phyloP scores from a whole-genome alignment of 192 early-diverging fungal genomes.

The Obelidium mucronatum region DNA sequence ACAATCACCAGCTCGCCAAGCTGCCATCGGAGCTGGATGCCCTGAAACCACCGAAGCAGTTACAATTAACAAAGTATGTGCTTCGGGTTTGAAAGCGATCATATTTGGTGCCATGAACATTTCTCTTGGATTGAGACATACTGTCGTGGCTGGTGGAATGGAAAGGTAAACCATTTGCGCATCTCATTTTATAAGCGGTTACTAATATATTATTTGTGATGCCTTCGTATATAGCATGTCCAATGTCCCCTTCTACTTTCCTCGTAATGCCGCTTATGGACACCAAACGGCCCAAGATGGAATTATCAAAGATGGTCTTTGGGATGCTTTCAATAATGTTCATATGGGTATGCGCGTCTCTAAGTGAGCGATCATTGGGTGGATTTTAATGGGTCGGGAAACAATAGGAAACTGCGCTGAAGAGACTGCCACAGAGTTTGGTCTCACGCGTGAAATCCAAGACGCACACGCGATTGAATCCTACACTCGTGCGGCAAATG shows the following conservation, averaged over 20 bases:
- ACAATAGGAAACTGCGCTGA: constrained; percentile 61
- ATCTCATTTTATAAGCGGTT: too few relatives aligned
- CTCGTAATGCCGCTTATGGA: constrained; percentile 72
- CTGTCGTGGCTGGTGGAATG: constrained; percentile 95
- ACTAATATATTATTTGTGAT: too few relatives aligned
- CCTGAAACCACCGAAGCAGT: constrained; percentile 88
- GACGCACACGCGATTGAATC: constrained; percentile 88
- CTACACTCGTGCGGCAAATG: constrained; percentile 88
- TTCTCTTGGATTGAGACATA: constrained; percentile 74
- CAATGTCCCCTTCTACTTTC: constrained; percentile 83
- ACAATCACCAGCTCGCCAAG: constrained; percentile 94
- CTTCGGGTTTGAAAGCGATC: constrained; percentile 97
- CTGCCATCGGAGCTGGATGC: constrained; percentile 81
- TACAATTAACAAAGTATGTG: constrained; percentile 99
- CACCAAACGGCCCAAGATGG: constrained; percentile 81
- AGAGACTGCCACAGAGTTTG: constrained; percentile 86
- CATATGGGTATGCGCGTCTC: constrained; percentile 21
- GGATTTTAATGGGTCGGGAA: not conserved
- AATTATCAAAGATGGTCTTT: constrained; percentile 95
- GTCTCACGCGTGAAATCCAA: constrained; percentile 87
- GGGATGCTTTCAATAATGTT: constrained; percentile 97
- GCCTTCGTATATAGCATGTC: too few relatives aligned
- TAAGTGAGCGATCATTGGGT: not conserved
- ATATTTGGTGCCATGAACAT: constrained; percentile 90
- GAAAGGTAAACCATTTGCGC: too few relatives aligned